Percentiles rank a stretch among this genome's conserved stretches.
Conservation (phyloP, 2,329 filamentous ascomycete genomes). For the Berkeleyomyces rouxiae region DNA sequence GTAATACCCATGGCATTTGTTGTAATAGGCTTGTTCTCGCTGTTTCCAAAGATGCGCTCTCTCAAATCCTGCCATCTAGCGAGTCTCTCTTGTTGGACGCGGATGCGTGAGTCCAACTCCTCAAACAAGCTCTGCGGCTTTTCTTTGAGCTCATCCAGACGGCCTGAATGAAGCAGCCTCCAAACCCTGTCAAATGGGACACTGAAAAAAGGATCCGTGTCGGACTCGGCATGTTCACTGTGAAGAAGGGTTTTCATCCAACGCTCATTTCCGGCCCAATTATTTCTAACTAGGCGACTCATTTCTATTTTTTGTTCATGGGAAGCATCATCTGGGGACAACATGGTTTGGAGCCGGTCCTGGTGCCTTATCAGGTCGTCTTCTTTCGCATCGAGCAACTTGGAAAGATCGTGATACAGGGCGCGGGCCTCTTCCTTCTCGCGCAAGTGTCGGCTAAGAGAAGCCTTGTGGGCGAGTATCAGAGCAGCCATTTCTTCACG, state of each 20-base stretch:
- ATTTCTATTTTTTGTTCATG: slow-evolving; percentile 32
- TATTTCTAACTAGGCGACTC: slow-evolving; percentile 45
- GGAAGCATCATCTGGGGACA: slow-evolving; percentile 21
- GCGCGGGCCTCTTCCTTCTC: slow-evolving; percentile 42
- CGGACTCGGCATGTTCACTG: slow-evolving; percentile 38
- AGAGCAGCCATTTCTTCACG: slow-evolving; percentile 45
- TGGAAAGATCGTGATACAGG: slow-evolving; percentile 46
- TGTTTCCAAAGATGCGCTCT: slow-evolving; percentile 27
- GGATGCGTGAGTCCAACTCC: slow-evolving; percentile 53
- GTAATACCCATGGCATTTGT: slow-evolving; percentile 16
- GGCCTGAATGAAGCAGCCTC: slow-evolving; percentile 45
- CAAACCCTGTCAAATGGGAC: slow-evolving; percentile 56
- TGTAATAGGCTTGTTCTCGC: slow-evolving; percentile 15
- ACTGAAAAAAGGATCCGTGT: slow-evolving; percentile 46
- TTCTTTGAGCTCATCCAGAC: slow-evolving; percentile 39
- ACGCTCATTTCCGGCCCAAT: slow-evolving; percentile 62
- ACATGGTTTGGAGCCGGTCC: slow-evolving; percentile 25
- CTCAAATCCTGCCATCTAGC: slow-evolving; percentile 59
- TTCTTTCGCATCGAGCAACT: slow-evolving; percentile 47
- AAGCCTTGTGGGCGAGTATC: slow-evolving; percentile 54
- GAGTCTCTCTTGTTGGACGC: slow-evolving; percentile 49
- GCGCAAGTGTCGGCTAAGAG: slow-evolving; percentile 41
- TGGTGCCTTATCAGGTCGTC: slow-evolving; percentile 37
- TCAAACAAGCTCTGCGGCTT: slow-evolving; percentile 40
- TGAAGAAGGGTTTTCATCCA: slow-evolving; percentile 58